phyloP scores from a whole-genome alignment of 2,329 filamentous ascomycete genomes.

The Leptographium flavum region DNA sequence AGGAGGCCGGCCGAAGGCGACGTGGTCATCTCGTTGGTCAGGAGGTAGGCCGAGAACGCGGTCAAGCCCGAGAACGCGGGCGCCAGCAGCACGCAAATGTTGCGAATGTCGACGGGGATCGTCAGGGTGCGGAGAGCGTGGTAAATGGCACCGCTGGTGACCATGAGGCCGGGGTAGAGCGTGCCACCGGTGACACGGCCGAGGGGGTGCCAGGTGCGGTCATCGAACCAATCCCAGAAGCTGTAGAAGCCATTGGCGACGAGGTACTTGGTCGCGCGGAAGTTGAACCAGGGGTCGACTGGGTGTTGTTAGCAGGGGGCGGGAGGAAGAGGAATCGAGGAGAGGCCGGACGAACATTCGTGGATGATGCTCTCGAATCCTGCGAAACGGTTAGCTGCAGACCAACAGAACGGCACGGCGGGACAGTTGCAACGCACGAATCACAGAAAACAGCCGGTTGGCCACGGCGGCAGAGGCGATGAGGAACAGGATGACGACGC shows the following conservation, averaged over 20 bases:
- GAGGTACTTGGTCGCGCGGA: slow-evolving; percentile 94
- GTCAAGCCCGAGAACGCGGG: slow-evolving; percentile 91
- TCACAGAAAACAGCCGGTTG: slow-evolving; percentile 94
- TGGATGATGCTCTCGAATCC: slow-evolving; percentile 99
- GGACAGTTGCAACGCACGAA: slow-evolving; percentile 49
- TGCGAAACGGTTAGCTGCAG: slow-evolving; percentile 20
- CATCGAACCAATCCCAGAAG: slow-evolving; percentile 99
- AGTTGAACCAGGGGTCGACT: slow-evolving; percentile 99
- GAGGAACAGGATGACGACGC: slow-evolving; percentile 76
- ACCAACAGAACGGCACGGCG: slow-evolving; percentile 2
- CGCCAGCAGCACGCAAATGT: slow-evolving; percentile 93
- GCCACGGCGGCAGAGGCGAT: slow-evolving; percentile 87
- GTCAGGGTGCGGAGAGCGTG: slow-evolving; percentile 79
- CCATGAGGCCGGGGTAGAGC: slow-evolving; percentile 97
- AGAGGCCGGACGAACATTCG: slow-evolving; percentile 60
- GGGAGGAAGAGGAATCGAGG: slow-evolving; percentile 9
- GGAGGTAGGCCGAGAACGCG: slow-evolving; percentile 80
- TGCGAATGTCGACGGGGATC: slow-evolving; percentile 92
- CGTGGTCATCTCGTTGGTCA: slow-evolving; percentile 95
- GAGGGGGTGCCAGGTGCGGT: slow-evolving; percentile 98
- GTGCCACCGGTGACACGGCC: slow-evolving; percentile 97
- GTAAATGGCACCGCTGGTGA: slow-evolving; percentile 95
- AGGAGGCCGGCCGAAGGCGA: slow-evolving; percentile 89
- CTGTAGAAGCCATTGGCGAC: slow-evolving; percentile 95
- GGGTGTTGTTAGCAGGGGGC: slow-evolving; percentile 15